Base-by-base conservation (phyloP, 495 filamentous ascomycete genomes). In the Xylaria venustula region DNA sequence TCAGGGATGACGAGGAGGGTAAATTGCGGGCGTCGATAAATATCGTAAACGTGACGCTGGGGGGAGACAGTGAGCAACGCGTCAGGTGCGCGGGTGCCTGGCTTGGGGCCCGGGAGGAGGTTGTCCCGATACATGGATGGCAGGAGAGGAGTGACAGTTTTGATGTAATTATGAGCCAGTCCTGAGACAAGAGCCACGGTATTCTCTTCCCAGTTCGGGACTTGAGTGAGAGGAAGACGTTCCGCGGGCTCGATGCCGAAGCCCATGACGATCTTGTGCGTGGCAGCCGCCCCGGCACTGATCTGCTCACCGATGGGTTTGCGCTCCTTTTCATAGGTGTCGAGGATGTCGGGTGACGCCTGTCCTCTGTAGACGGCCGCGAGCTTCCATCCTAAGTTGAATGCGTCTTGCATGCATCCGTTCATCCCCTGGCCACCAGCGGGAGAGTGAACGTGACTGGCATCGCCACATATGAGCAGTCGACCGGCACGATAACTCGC, bases 381-480 rank as follows among this genome's bases (percentile, higher is more conserved):
- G 25, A 92, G 74, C 71, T 92, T 92, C 88, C 89, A 91, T 22
- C 86, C 88, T 1, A 91, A 80, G 53, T 91, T 91, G 70, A 85
- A 88, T 1, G 87, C 80, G 63, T 88, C 85, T 66, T 86, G 83
- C 73, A 88, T 83, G 8, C 73, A 77, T 1, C 86, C 83, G 66
- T 92, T 91, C 87, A 91, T 90, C 9, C 89, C 89, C 70, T 90
- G 88, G 0, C 88, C 88, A 0, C 86, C 87, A 72, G 89, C 89
- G 8, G 88, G 88, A 0, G 83, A 85, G 60, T 88, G 85, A 0
- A 82, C 85, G 60, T 87, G 86, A 0, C 83, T 79, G 4, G 85
- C 84, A 67, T 88, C 83, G 45, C 64, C 64, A 25, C 57, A 58
- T 5, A 67, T 49, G 14, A 67, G 42, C 7, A 64, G 26, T 9